phyloP scores from a whole-genome alignment of 164 flowering plant genomes.

The Dillenia turbinata region DNA sequence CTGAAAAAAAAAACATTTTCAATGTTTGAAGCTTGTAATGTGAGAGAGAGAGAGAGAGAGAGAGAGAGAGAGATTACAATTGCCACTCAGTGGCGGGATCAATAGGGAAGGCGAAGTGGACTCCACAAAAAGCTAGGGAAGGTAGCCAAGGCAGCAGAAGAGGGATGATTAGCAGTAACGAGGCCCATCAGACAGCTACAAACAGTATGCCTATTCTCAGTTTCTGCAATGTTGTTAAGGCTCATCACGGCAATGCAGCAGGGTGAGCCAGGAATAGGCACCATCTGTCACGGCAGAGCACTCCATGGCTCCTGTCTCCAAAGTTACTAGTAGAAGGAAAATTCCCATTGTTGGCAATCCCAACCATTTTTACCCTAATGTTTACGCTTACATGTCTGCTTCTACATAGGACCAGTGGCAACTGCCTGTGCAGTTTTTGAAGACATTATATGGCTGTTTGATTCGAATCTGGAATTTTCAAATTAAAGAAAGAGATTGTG shows the following conservation, averaged over 20 bases:
- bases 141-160: conserved; percentile 50
- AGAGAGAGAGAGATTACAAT: conserved; percentile 22
- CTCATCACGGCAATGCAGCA: conserved; percentile 49
- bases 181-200: conserved; percentile 53
- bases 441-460: too few relatives aligned
- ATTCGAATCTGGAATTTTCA: too few relatives aligned
- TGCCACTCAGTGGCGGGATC: conserved; percentile 51
- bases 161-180: conserved; percentile 30
- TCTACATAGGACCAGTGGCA: too few relatives aligned
- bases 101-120: conserved; percentile 52
- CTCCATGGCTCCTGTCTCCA: conserved; percentile 11
- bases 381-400: too few relatives aligned
- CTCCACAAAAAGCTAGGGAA: conserved; percentile 60
- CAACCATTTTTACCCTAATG: too few relatives aligned
- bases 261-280: conserved; percentile 44
- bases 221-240: conserved; percentile 24
- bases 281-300: conserved; percentile 44
- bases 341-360: too few relatives aligned
- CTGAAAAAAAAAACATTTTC: not conserved
- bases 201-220: conserved; percentile 21
- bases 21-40: not conserved
- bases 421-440: too few relatives aligned
- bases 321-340: not conserved
- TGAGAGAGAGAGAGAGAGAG: not conserved
- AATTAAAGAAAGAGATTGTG: too few relatives aligned